These are phyloP conservation scores for Curvularia sp. DNA, from an alignment of 2,329 filamentous ascomycete species.

Conservation along the genomic window DNA sequence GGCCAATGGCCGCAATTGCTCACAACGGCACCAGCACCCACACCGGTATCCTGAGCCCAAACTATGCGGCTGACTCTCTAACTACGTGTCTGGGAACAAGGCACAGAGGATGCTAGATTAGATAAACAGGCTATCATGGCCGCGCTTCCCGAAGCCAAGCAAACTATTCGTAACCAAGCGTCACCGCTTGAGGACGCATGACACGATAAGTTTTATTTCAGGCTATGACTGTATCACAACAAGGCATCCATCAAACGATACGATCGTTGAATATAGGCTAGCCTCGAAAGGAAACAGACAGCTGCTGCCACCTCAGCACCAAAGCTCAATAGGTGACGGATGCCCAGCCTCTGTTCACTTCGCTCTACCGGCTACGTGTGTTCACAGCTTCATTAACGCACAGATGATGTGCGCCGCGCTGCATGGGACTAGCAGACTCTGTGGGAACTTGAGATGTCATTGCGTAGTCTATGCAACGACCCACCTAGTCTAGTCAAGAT, in stretches of 20 bases:
- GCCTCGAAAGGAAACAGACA: background rate
- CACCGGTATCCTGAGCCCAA: background rate
- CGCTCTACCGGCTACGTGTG: background rate
- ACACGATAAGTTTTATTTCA: background rate
- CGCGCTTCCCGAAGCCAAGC: background rate
- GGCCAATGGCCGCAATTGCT: background rate
- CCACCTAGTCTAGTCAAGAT: slow-evolving; percentile 4
- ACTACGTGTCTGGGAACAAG: background rate
- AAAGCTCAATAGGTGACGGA: background rate
- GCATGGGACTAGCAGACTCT: background rate
- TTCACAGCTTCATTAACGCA: background rate
- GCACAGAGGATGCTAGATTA: background rate
- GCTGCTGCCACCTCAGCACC: background rate
- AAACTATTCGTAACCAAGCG: background rate
- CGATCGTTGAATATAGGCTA: background rate
- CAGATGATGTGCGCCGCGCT: background rate
- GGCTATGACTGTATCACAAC: background rate
- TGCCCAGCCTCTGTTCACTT: background rate
- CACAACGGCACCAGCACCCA: background rate
- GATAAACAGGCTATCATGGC: background rate
- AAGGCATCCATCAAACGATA: background rate
- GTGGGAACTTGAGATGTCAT: background rate
- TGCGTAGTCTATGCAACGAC: background rate
- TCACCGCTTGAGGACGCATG: background rate
- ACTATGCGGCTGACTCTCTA: background rate